Evolutionary conservation across 805 yeast species (phyloP).

Genomic region (Candida lessepsii): DNA sequence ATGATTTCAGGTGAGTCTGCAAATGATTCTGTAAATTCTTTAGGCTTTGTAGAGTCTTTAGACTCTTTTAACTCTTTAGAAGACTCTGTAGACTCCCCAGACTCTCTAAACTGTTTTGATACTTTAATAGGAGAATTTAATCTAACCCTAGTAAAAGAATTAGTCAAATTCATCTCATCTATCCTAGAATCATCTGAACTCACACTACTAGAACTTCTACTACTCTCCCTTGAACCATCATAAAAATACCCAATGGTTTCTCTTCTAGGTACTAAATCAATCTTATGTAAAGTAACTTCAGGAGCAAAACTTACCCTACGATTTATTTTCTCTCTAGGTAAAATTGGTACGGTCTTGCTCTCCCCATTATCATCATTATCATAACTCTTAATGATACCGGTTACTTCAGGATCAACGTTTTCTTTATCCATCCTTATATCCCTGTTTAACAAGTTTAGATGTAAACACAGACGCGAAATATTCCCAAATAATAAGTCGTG

Average conservation of each 20-base stretch:
- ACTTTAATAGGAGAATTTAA: slow-evolving; percentile 6
- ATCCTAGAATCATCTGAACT: not conserved
- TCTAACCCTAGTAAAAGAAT: slow-evolving; percentile 7
- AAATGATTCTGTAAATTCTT: too few species aligned
- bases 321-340: slow-evolving; percentile 11
- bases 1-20: too few species aligned
- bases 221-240: slow-evolving; percentile 6
- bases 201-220: not conserved
- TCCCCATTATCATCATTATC: not conserved
- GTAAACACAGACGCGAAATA: slow-evolving; percentile 6
- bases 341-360: slow-evolving; percentile 5
- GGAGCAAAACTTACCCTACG: slow-evolving; percentile 79
- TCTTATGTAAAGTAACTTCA: slow-evolving; percentile 64
- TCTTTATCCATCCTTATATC: slow-evolving; percentile 15
- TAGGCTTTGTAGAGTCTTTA: too few species aligned
- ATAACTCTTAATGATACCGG: not conserved
- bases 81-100: too few species aligned
- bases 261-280: slow-evolving; percentile 37
- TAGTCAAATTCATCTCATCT: slow-evolving; percentile 22
- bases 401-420: slow-evolving; percentile 12
- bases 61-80: too few species aligned
- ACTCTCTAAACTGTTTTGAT: too few species aligned
- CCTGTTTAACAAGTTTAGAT: too few species aligned
- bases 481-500: not conserved
- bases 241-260: slow-evolving; percentile 26